Conservation (phyloP, 441 rosid genomes). For the Eutrema salsugineum region DNA sequence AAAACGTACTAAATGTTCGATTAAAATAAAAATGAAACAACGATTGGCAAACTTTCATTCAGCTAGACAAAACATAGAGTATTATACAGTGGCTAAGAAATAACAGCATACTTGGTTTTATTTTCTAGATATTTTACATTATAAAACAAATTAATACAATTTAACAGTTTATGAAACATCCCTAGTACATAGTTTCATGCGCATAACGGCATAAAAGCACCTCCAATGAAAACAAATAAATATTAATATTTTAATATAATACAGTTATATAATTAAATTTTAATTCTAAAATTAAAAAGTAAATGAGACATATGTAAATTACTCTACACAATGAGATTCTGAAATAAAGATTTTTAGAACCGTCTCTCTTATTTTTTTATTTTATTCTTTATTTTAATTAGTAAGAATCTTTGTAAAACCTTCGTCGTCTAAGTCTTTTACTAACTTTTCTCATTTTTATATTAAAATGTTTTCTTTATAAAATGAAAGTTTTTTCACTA, state of each 20-base stretch:
- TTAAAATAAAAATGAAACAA: not conserved
- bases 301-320: no score
- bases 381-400: no score
- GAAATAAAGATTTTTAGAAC: no score
- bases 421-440: no score
- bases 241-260: no score
- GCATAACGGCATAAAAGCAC: not conserved
- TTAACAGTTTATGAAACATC: not conserved
- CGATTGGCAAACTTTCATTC: not conserved
- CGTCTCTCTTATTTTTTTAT: no score
- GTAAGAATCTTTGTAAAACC: no score
- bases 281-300: no score
- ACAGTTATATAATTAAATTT: no score
- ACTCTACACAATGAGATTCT: no score
- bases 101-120: not conserved
- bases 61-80: not conserved
- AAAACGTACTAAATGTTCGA: not conserved
- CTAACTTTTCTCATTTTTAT: not conserved
- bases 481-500: not conserved
- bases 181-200: not conserved
- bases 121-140: not conserved
- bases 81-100: not conserved
- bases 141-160: not conserved
- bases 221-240: no score
- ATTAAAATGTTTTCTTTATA: not conserved